These are phyloP conservation scores for Phytophthora pinifolia DNA, from an alignment of 352 stramenopile genomes.

Conservation along the genomic window DNA sequence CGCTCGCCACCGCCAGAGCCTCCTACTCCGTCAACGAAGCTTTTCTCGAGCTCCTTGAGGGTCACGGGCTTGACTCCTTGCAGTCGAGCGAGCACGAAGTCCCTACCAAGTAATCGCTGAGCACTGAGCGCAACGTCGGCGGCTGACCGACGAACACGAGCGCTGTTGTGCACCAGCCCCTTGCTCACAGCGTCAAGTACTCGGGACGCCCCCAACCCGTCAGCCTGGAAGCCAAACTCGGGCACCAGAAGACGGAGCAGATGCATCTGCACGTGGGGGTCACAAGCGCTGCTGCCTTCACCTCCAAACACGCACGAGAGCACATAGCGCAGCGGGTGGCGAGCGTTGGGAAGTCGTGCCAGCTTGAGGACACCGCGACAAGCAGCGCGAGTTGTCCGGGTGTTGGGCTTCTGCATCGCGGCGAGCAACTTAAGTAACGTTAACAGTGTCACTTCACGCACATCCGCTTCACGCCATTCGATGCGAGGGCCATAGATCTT, in stretches of 20 bases:
- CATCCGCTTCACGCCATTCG: slow-evolving; percentile 65
- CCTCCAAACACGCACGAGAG: slow-evolving; percentile 74
- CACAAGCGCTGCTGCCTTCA: slow-evolving; percentile 42
- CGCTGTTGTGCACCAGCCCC: slow-evolving; percentile 58
- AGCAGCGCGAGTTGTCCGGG: slow-evolving; percentile 67
- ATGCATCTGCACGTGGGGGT: slow-evolving; percentile 81
- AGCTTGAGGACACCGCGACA: slow-evolving; percentile 78
- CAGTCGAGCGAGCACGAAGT: slow-evolving; percentile 64
- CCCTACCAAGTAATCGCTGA: slow-evolving; percentile 73
- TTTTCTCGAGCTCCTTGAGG: slow-evolving; percentile 86
- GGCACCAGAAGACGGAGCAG: slow-evolving; percentile 71
- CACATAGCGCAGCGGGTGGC: slow-evolving; percentile 67
- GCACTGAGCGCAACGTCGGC: slow-evolving; percentile 79
- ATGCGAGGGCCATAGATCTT: slow-evolving; percentile 75
- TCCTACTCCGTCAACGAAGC: slow-evolving; percentile 55
- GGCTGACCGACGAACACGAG: slow-evolving; percentile 71
- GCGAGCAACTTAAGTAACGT: slow-evolving; percentile 60
- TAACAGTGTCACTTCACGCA: slow-evolving; percentile 66
- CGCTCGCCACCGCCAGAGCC: slow-evolving; percentile 31
- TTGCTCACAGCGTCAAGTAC: slow-evolving; percentile 52
- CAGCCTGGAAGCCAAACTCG: slow-evolving; percentile 75
- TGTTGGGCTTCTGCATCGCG: slow-evolving; percentile 82
- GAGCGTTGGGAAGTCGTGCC: slow-evolving; percentile 55
- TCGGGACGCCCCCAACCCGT: slow-evolving; percentile 58
- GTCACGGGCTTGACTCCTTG: slow-evolving; percentile 74